Percentiles rank a stretch among this genome's conserved stretches.
Conservation (phyloP, 2,329 filamentous ascomycete species). For the Phaeomoniella chlamydospora region DNA sequence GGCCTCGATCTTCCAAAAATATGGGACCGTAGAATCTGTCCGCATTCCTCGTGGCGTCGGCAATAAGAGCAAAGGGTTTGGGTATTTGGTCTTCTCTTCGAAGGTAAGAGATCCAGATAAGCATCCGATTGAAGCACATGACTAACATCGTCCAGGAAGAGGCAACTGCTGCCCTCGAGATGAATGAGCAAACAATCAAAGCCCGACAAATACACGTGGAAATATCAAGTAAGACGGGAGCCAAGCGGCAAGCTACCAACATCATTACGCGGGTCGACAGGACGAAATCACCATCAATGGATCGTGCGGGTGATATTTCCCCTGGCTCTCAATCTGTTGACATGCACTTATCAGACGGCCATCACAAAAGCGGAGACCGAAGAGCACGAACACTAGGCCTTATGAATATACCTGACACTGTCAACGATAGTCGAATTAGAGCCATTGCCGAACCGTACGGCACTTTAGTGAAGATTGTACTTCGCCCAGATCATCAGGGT, state of each 20-base stretch:
- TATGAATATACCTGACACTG: constrained; percentile 77
- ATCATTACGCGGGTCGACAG: constrained; percentile 24
- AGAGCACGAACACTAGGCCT: constrained; percentile 63
- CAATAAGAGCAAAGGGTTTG: constrained; percentile 61
- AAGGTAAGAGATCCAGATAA: not conserved
- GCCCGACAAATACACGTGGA: constrained; percentile 54
- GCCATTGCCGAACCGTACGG: constrained; percentile 59
- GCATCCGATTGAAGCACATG: not conserved
- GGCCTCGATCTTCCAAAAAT: constrained; percentile 55
- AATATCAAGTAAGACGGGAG: constrained; percentile 22
- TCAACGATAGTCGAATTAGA: constrained; percentile 74
- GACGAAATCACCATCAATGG: constrained; percentile 16
- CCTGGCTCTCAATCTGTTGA: constrained; percentile 14
- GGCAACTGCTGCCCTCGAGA: constrained; percentile 42
- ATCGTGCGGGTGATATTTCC: constrained; percentile 15
- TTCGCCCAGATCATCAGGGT: constrained; percentile 70
- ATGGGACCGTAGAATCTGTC: constrained; percentile 59
- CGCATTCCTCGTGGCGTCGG: constrained; percentile 54
- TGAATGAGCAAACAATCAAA: constrained; percentile 58
- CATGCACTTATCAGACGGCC: constrained; percentile 9
- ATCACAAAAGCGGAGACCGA: constrained; percentile 18
- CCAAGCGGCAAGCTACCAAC: constrained; percentile 27
- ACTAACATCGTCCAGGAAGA: constrained; percentile 18
- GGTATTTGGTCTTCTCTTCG: constrained; percentile 63
- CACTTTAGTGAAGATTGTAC: constrained; percentile 56